Conservation (phyloP, 441 rosid species). For the Bocquillonia castaneifolia region DNA sequence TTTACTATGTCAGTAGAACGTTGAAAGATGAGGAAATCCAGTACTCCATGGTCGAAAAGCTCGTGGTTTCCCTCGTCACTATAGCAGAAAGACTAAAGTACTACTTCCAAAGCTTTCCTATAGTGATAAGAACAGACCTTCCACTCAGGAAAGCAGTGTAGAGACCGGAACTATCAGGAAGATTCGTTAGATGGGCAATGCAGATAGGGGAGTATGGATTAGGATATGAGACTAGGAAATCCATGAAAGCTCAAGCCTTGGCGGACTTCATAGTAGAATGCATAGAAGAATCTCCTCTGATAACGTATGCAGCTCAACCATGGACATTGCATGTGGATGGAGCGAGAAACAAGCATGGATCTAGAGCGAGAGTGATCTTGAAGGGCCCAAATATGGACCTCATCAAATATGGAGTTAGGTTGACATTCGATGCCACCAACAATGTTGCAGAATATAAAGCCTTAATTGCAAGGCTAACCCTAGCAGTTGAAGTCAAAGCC, state of each 20-base stretch:
- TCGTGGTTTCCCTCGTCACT: rapidly evolving
- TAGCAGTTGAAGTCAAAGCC: background rate
- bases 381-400: too few species aligned
- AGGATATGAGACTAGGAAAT: background rate
- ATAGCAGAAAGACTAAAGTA: background rate
- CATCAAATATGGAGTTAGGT: too few species aligned
- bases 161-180: background rate
- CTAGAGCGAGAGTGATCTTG: too few species aligned
- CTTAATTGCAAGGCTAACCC: background rate
- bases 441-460: background rate
- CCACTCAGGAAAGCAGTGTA: too few species aligned
- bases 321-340: background rate
- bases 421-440: background rate
- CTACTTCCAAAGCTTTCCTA: background rate
- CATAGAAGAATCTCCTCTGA: too few species aligned
- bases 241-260: background rate
- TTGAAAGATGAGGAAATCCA: background rate
- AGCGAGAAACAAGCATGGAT: too few species aligned
- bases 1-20: background rate
- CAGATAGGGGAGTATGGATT: background rate
- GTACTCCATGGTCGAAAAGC: background rate
- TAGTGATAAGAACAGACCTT: too few species aligned
- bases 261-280: background rate
- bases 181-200: background rate
- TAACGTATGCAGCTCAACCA: too few species aligned